These are phyloP conservation scores for Tylopilus felleus DNA, from an alignment of 768 basidiomycete species.

Conservation along the genomic window DNA sequence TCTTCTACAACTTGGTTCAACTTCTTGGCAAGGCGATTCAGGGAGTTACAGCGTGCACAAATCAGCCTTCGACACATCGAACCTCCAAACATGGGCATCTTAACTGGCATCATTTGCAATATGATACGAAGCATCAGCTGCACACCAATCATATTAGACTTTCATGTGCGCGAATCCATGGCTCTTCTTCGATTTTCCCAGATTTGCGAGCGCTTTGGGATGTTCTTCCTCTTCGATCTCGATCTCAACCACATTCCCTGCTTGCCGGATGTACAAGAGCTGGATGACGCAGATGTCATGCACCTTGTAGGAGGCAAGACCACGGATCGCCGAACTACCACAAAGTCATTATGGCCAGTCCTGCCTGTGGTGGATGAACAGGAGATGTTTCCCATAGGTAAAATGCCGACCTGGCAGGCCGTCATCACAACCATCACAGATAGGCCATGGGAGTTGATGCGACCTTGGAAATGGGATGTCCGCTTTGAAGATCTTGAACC, in stretches of 20 bases:
- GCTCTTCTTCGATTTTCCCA: slow-evolving; percentile 3
- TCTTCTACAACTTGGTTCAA: slow-evolving; percentile 8
- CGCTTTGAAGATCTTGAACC: neutral
- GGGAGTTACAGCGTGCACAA: neutral
- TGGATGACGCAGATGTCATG: slow-evolving; percentile 2
- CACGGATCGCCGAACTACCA: neutral
- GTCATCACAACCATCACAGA: neutral
- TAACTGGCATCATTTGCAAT: slow-evolving; percentile 7
- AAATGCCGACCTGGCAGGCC: neutral
- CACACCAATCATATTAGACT: slow-evolving; percentile 6
- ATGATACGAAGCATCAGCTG: slow-evolving; percentile 1
- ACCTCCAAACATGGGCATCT: slow-evolving; percentile 6
- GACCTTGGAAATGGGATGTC: neutral
- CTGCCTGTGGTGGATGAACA: neutral
- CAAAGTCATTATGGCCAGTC: neutral
- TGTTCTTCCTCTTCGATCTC: slow-evolving; percentile 7
- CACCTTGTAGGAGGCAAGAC: neutral
- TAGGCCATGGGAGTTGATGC: neutral
- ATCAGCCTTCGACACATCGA: neutral
- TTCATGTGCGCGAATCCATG: slow-evolving; percentile 11
- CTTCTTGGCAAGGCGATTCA: neutral
- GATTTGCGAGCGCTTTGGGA: neutral
- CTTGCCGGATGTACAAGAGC: neutral
- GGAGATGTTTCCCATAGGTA: neutral
- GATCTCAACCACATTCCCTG: neutral